Base-by-base conservation (phyloP, 441 rosid species). In the Metrosideros polymorpha region DNA sequence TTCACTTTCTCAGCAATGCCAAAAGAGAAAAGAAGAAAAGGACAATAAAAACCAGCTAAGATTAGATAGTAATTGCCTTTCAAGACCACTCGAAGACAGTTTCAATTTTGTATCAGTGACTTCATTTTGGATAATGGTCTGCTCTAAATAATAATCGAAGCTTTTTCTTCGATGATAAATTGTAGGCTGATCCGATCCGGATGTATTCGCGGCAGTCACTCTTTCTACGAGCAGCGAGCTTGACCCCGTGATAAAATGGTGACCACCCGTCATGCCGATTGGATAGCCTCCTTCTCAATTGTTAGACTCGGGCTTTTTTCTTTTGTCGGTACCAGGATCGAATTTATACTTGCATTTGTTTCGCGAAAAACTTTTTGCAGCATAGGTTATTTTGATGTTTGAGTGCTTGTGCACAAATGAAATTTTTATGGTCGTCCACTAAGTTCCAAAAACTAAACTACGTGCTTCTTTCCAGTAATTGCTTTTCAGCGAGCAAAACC, bases 251-350 rank as follows among this genome's bases (percentile, higher is more conserved):
- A 22, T 71, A 27, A 6, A 71, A 71, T 71, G 27, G 79, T 3
- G 47, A 66, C 43, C 14, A 0, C 4, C 3, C 3, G n/a, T 39
- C 22, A 3, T 12, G 47, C n/a, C n/a, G 0, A 24, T 39, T 22
- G 79, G 47, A 71, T 71, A 71, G 79, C 47, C 79, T 71, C n/a
- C 79, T 12, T 63, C 45, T 66, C 45, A 6, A 10, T 66, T 35
- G 32, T 12, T 45, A 6, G 7, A 32, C 27, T 66, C 27, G 1
- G 77, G 35, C 18, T 32, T n/a, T n/a, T n/a, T n/a, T n/a, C n/a
- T n/a, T n/a, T n/a, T n/a, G n/a, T n/a, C n/a, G n/a, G n/a, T n/a
- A n/a, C n/a, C n/a, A n/a, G n/a, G n/a, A n/a, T n/a, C n/a, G n/a
- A n/a, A n/a, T n/a, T n/a, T 22, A 0, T 17, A 35, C 75, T 30